These are phyloP conservation scores for Coniosporium tulheliwenetii DNA, from an alignment of 2,329 filamentous ascomycete species.

Conservation along the genomic window DNA sequence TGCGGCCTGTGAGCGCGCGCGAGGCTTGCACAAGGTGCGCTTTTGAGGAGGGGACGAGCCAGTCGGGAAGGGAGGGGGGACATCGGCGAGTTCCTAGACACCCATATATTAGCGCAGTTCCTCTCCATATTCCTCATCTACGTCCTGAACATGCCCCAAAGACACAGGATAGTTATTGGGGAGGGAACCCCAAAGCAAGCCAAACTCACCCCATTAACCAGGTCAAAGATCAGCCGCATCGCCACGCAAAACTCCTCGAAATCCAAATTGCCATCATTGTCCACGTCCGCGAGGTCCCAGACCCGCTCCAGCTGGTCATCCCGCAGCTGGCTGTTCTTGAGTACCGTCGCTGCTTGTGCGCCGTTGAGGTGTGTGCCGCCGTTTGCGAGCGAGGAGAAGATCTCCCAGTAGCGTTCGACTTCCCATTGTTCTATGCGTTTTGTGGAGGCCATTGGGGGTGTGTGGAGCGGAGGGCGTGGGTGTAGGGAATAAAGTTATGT, in stretches of 20 bases:
- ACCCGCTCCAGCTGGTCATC: slow-evolving; percentile 87
- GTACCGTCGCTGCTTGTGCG: slow-evolving; percentile 51
- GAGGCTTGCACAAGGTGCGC: slow-evolving; percentile 76
- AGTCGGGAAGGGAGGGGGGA: slow-evolving; percentile 81
- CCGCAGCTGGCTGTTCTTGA: slow-evolving; percentile 57
- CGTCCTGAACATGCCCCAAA: neutral
- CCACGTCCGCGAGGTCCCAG: slow-evolving; percentile 94
- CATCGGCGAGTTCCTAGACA: slow-evolving; percentile 67
- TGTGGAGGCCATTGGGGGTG: slow-evolving; percentile 1
- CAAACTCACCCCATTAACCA: slow-evolving; percentile 75
- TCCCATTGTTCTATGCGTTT: slow-evolving; percentile 57
- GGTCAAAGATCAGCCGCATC: slow-evolving; percentile 94
- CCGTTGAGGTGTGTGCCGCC: slow-evolving; percentile 52
- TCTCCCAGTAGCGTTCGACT: slow-evolving; percentile 67
- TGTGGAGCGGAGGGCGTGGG: too few relatives aligned
- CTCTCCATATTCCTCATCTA: neutral
- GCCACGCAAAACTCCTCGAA: slow-evolving; percentile 99
- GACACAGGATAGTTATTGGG: neutral
- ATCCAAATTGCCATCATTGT: slow-evolving; percentile 92
- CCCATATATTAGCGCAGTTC: neutral
- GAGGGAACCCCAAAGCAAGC: neutral
- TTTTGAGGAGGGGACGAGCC: slow-evolving; percentile 93
- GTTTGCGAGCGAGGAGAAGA: slow-evolving; percentile 53
- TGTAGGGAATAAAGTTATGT: too few relatives aligned
- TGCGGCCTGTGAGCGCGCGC: slow-evolving; percentile 62